Conservation (phyloP, 176 grass and related monocot species). For the Triticum timopheevii region DNA sequence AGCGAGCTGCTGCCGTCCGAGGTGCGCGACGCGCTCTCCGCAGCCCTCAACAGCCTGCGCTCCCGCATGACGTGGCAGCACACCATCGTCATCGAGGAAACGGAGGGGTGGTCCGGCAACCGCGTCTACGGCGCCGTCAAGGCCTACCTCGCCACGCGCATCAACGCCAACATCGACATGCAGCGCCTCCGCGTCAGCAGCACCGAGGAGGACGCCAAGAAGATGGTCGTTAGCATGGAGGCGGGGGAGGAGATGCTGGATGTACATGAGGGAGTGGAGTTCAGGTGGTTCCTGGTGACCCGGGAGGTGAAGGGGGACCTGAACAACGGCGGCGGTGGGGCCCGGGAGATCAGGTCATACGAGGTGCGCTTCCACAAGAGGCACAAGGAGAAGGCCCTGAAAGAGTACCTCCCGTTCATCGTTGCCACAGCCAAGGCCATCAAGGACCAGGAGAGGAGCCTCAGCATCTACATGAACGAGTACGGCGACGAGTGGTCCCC, state of each 20-base stretch:
- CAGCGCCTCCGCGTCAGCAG: constrained; percentile 31
- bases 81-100: constrained; percentile 62
- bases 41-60: constrained; percentile 33
- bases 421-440: constrained; percentile 55
- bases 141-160: constrained; percentile 39
- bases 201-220: constrained; percentile 13
- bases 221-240: constrained; percentile 41
- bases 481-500: constrained; percentile 46
- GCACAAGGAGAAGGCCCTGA: constrained; percentile 63
- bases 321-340: background rate
- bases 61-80: constrained; percentile 35
- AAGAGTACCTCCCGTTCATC: constrained; percentile 69
- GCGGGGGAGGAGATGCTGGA: constrained; percentile 53
- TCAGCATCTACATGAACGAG: constrained; percentile 61
- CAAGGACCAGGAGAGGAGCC: constrained; percentile 46
- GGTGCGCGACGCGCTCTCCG: constrained; percentile 27
- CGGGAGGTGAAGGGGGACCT: background rate
- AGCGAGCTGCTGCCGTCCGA: constrained; percentile 55
- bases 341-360: constrained; percentile 35
- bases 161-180: constrained; percentile 16
- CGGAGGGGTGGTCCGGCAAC: constrained; percentile 43
- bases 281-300: constrained; percentile 28
- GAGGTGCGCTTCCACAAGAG: constrained; percentile 73
- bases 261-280: constrained; percentile 32
- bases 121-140: constrained; percentile 26